These are phyloP conservation scores for Leucaena leucocephala DNA, from an alignment of 306 rosid genomes.

Conservation along the genomic window DNA sequence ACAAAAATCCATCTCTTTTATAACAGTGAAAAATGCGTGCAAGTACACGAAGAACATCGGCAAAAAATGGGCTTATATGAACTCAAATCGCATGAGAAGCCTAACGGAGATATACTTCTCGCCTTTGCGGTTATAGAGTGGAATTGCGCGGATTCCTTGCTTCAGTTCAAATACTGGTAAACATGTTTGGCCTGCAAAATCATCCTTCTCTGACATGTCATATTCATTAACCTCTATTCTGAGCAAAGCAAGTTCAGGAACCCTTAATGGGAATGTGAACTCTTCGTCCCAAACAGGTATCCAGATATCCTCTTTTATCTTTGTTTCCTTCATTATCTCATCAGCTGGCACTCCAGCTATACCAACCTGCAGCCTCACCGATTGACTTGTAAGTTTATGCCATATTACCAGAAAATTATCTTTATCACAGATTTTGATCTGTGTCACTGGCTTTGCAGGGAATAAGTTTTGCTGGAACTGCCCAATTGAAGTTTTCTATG, in stretches of 20 bases:
- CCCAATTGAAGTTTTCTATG: not conserved
- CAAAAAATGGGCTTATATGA: slow-evolving; percentile 31
- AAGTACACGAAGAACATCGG: not conserved
- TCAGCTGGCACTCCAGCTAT: slow-evolving; percentile 77
- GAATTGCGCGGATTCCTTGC: slow-evolving; percentile 66
- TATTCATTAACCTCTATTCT: slow-evolving; percentile 67
- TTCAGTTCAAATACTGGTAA: slow-evolving; percentile 62
- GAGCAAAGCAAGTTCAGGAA: slow-evolving; percentile 72
- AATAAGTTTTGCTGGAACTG: not conserved
- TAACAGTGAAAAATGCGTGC: not conserved
- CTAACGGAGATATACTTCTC: slow-evolving; percentile 57
- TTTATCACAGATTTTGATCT: not conserved
- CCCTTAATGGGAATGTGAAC: slow-evolving; percentile 63
- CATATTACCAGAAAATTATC: not conserved
- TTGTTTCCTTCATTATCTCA: slow-evolving; percentile 61
- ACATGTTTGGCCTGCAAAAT: slow-evolving; percentile 78
- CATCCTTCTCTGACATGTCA: slow-evolving; percentile 65
- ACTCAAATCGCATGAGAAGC: slow-evolving; percentile 67
- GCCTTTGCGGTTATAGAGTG: slow-evolving; percentile 59
- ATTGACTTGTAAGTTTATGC: slow-evolving; percentile 23
- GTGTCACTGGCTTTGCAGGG: not conserved
- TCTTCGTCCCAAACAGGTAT: slow-evolving; percentile 71
- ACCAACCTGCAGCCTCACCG: slow-evolving; percentile 53
- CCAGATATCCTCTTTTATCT: slow-evolving; percentile 64
- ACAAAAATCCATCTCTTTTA: not conserved